A percentile compares a stretch with the other conserved stretches of the same genome.
Evolutionary conservation across 192 early-diverging fungal genomes (phyloP).

Genomic region (Haplosporangium gracile): DNA sequence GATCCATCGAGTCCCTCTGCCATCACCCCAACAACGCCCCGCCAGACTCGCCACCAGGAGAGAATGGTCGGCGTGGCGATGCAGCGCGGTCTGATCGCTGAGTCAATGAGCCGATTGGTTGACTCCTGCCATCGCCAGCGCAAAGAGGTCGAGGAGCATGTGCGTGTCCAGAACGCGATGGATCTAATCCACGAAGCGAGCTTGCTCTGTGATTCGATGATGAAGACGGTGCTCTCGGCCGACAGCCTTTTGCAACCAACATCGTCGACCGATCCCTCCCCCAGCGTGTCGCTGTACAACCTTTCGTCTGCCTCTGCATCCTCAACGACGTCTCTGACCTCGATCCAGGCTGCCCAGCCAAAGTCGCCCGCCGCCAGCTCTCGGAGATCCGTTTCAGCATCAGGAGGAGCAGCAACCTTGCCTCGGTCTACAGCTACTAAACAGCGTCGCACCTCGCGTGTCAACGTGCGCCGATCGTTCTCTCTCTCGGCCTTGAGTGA

Average conservation of each 20-base stretch:
- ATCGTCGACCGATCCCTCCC: not conserved
- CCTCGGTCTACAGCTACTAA: constrained; percentile 21
- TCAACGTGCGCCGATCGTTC: constrained; percentile 23
- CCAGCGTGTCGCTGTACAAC: constrained; percentile 30
- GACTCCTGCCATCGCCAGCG: constrained; percentile 40
- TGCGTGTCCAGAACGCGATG: constrained; percentile 39
- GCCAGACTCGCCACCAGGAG: constrained; percentile 35
- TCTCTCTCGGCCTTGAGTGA: constrained; percentile 40
- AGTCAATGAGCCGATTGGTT: constrained; percentile 40
- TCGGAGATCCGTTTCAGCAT: not conserved
- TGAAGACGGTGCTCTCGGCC: constrained; percentile 14
- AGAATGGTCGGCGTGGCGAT: constrained; percentile 53
- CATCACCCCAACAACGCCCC: not conserved
- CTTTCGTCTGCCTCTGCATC: constrained; percentile 23
- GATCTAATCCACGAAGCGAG: constrained; percentile 32
- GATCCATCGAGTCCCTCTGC: not conserved
- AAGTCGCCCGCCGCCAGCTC: constrained; percentile 21
- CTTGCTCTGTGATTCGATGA: constrained; percentile 33
- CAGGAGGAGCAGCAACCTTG: not conserved
- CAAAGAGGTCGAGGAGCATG: constrained; percentile 37
- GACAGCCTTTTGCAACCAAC: constrained; percentile 19
- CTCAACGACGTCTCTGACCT: constrained; percentile 19
- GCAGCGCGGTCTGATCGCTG: constrained; percentile 48
- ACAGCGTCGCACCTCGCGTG: constrained; percentile 24
- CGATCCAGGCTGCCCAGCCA: not conserved